Base-by-base conservation (phyloP, 345 rosid species). In the Cardiospermum halicacabum region DNA sequence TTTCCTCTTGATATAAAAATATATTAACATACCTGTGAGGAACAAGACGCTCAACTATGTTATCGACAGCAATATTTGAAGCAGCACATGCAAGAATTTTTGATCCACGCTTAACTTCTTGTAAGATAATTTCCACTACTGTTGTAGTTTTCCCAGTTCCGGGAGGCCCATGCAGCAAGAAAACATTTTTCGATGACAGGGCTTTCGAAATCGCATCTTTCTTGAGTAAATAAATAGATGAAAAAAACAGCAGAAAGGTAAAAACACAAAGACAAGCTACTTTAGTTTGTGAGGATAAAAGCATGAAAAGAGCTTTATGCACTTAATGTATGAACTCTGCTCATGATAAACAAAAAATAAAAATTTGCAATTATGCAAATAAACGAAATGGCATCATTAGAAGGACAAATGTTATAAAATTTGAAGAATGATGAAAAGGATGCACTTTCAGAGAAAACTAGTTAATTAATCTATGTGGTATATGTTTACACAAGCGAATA, bases 121-220 rank as follows among this genome's bases (percentile, higher is more conserved):
- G 97, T 37, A 91, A 79, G 69, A 94, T 78, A 26, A 94, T 87
- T 76, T 94, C 99, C 53, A 94, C 92, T 8, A 94, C 99, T 1
- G 99, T 84, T 7, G 97, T 91, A n/a, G 95, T 94, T 86, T 94
- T 91, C 21, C 99, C 97, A 60, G 99, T 94, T 69, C 99, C 99
- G 77, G 99, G 99, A 75, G 99, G 99, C 16, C 99, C 99, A 68
- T 91, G 99, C 61, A 94, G 76, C 73, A 94, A 80, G 66, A 87
- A 91, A 34, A 94, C 88, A 73, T 87, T 77, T 69, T 87, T 94
- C 7, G 97, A 87, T 50, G 97, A 83, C 66, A 94, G 67, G 12
- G 93, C 99, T 77, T 85, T 91, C 22, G 75, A 48, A 75, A 91
- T 82, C 16, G 99, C 97, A 67, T 81, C 96, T 91, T 77, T 84